These are phyloP conservation scores for Candida sphagnicola DNA, from an alignment of 805 yeast genomes.

Conservation along the genomic window DNA sequence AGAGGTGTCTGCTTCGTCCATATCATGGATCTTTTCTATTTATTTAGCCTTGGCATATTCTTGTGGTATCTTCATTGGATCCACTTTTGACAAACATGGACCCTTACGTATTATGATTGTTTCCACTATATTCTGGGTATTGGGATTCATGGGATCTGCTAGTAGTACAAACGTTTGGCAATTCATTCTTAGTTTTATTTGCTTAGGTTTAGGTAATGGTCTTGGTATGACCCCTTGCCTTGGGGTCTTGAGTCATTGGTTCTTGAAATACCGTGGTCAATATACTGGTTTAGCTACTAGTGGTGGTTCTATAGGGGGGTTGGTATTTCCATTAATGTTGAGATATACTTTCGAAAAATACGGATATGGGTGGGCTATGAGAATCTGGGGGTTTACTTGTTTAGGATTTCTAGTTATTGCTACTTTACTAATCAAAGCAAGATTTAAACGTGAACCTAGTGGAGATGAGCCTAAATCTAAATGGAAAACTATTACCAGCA, in stretches of 20 bases:
- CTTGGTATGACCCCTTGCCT: conserved; percentile 58
- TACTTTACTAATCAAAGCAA: conserved; percentile 22
- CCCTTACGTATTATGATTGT: conserved; percentile 38
- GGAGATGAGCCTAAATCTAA: neutral
- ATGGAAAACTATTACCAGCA: conserved; percentile 5
- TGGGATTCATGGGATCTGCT: conserved; percentile 56
- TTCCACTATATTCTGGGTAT: conserved; percentile 41
- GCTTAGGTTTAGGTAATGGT: conserved; percentile 58
- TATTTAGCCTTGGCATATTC: conserved; percentile 46
- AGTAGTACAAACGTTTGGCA: conserved; percentile 52
- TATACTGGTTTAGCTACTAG: conserved; percentile 58
- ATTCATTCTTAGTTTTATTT: conserved; percentile 55
- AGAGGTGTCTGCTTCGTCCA: conserved; percentile 39
- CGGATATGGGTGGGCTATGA: conserved; percentile 58
- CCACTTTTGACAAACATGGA: conserved; percentile 63
- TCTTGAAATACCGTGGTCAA: conserved; percentile 49
- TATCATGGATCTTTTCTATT: conserved; percentile 65
- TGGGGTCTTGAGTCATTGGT: conserved; percentile 66
- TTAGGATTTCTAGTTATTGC: conserved; percentile 23
- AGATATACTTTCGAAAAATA: conserved; percentile 39
- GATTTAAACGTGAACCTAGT: conserved; percentile 12
- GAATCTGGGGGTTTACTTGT: conserved; percentile 40
- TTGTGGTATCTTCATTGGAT: conserved; percentile 51
- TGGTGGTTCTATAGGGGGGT: conserved; percentile 69
- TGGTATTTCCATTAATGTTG: conserved; percentile 53